Evolutionary conservation across 805 yeast species (phyloP), one percentile per base, ranked within the genome.

Genomic region (Monosporozyma yasuniensis): DNA sequence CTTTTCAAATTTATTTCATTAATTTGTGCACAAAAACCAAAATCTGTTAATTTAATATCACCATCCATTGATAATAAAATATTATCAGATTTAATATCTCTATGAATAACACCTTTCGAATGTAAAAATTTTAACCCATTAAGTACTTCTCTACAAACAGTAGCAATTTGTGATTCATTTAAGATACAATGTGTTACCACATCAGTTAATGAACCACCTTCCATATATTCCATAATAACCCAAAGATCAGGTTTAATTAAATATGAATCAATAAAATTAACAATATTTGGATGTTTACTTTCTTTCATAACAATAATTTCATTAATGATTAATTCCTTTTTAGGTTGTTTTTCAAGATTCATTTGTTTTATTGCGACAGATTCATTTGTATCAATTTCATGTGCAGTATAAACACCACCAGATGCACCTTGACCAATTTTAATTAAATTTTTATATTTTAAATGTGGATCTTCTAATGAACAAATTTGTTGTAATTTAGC

Each of bases 181-280:
- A 93, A 81, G 47, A 83, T 84, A 51, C 79, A 77, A 64, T 90
- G 90, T 0, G 96, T 87, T 16, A 93, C 96, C 32, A 93, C 91
- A 69, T 93, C 99, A 0, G 99, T 91, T 57, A 93, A 73, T 0
- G 95, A 84, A 2, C 99, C 99, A 54, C 99, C 99, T 66, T 93
- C 97, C 99, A 93, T 93, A 64, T 87, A 93, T 68, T 93, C 99
- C 99, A 93, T 93, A 19, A 93, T 81, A 9, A 93, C 98, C 99
- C 99, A 93, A 49, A 93, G 73, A 57, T 84, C 89, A 43, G 86
- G 87, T 52, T 79, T 81, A 50, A 86, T 70, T 48, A 86, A 65
- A 65, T 82, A 93, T 0, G 96, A 81, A 61, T 91, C 96, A 53
- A 91, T 80, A 64, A 87, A 93, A 66, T 93, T 93, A 51, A 93